phyloP scores from a whole-genome alignment of 371 early-diverging fungal genomes.

The Mucor circinelloides region DNA sequence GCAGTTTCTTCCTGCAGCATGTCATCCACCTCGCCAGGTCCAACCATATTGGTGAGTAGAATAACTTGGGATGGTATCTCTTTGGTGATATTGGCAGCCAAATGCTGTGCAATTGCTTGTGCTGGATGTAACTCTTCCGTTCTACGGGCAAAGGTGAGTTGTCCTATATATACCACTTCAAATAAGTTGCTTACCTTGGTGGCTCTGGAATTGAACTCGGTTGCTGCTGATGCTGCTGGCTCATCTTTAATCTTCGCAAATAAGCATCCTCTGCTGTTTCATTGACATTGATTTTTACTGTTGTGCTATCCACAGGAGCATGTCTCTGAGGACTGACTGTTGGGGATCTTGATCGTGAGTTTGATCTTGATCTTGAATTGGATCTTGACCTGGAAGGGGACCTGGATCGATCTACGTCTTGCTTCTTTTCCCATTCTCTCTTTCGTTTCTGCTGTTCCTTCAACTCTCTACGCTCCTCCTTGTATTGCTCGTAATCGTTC shows the following conservation, averaged over 20 bases:
- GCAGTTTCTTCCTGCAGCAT: conserved; percentile 75
- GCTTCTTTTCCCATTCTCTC: conserved; percentile 26
- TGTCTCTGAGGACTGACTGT: conserved; percentile 5
- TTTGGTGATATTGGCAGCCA: conserved; percentile 14
- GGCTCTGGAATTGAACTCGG: not conserved
- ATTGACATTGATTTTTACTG: conserved; percentile 36
- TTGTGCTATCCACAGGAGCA: not conserved
- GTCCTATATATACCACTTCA: no score
- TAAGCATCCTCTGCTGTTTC: conserved; percentile 77
- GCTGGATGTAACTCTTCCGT: conserved; percentile 1
- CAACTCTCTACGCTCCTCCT: conserved; percentile 43
- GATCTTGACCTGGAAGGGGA: conserved; percentile 31
- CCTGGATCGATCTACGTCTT: conserved; percentile 15
- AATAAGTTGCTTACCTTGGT: conserved; percentile 4
- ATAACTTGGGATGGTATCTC: conserved; percentile 42
- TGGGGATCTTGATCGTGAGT: not conserved
- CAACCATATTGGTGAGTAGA: conserved; percentile 67
- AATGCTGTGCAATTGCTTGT: conserved; percentile 37
- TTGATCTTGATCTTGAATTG: conserved; percentile 11
- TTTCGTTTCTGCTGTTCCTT: conserved; percentile 31
- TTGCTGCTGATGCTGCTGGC: conserved; percentile 27
- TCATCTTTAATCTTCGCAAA: conserved; percentile 59
- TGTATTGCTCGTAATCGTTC: conserved; percentile 65
- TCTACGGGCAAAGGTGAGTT: no score
- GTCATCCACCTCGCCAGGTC: conserved; percentile 75